Conservation (phyloP, 140 eudicot species). For the Stevia rebaudiana region DNA sequence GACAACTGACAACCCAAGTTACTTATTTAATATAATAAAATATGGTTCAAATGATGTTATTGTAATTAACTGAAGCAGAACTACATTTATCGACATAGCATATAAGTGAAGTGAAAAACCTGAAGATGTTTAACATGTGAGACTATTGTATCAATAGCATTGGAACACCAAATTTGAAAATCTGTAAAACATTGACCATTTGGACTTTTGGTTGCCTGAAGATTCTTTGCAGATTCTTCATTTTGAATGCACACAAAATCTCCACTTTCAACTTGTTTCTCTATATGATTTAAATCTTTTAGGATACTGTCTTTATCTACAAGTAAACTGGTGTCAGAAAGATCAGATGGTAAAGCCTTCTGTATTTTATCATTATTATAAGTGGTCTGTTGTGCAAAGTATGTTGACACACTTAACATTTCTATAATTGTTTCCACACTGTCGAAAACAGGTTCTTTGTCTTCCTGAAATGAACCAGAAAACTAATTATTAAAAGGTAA, state of each 20-base stretch:
- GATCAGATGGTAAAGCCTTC: conserved; percentile 86
- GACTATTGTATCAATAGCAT: conserved; percentile 64
- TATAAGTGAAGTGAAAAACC: conserved; percentile 33
- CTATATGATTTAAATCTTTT: conserved; percentile 59
- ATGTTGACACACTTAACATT: conserved; percentile 87
- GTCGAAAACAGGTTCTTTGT: conserved; percentile 92
- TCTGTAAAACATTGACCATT: conserved; percentile 94
- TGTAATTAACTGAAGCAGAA: neutral
- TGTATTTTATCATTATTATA: conserved; percentile 68
- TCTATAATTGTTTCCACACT: conserved; percentile 79
- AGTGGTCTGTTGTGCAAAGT: conserved; percentile 71
- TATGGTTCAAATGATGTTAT: conserved; percentile 3
- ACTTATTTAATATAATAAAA: no score
- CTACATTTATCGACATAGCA: neutral
- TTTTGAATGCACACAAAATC: conserved; percentile 59
- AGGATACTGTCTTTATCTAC: conserved; percentile 58
- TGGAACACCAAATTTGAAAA: conserved; percentile 86
- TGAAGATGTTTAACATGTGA: conserved; percentile 56
- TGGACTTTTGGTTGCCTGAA: conserved; percentile 85
- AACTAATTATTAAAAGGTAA: neutral
- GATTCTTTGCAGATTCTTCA: conserved; percentile 94
- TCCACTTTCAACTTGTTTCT: conserved; percentile 57
- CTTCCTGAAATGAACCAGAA: conserved; percentile 55
- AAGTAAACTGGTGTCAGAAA: conserved; percentile 83
- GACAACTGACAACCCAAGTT: no score